Percentiles rank a stretch among this genome's conserved stretches.
Conservation (phyloP, 1,139 yeast genomes). For the Arxiozyma bovina region DNA sequence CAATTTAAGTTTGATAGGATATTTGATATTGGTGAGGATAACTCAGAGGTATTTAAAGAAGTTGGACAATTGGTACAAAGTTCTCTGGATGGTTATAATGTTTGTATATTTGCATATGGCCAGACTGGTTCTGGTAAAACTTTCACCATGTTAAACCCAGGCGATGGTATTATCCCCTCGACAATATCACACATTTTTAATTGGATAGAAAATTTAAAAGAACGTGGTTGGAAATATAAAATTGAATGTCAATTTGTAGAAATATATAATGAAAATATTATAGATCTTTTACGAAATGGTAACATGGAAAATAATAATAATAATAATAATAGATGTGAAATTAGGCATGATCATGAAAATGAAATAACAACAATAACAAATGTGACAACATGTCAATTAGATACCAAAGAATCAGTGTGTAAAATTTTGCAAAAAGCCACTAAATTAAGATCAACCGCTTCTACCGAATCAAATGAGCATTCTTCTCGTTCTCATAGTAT, state of each 20-base stretch:
- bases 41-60: slow-evolving; percentile 67
- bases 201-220: slow-evolving; percentile 42
- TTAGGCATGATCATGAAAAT: slow-evolving; percentile 55
- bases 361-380: slow-evolving; percentile 54
- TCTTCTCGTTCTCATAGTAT: slow-evolving; percentile 72
- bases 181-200: slow-evolving; percentile 67
- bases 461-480: slow-evolving; percentile 71
- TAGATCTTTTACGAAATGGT: slow-evolving; percentile 47
- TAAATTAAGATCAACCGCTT: slow-evolving; percentile 64
- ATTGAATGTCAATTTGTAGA: slow-evolving; percentile 76
- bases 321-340: slow-evolving; percentile 46
- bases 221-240: slow-evolving; percentile 57
- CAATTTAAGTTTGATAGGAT: slow-evolving; percentile 71
- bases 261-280: slow-evolving; percentile 74
- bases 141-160: slow-evolving; percentile 68
- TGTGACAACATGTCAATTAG: slow-evolving; percentile 43
- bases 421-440: slow-evolving; percentile 47
- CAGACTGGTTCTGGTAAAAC: slow-evolving; percentile 98
- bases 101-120: slow-evolving; percentile 93
- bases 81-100: slow-evolving; percentile 83
- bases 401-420: slow-evolving; percentile 44
- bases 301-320: slow-evolving; percentile 9
- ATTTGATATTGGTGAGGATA: slow-evolving; percentile 47
- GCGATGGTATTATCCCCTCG: slow-evolving; percentile 75
- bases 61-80: slow-evolving; percentile 82